These are phyloP conservation scores for Phytopythium helicoides DNA, from an alignment of 352 stramenopile genomes.

Conservation along the genomic window DNA sequence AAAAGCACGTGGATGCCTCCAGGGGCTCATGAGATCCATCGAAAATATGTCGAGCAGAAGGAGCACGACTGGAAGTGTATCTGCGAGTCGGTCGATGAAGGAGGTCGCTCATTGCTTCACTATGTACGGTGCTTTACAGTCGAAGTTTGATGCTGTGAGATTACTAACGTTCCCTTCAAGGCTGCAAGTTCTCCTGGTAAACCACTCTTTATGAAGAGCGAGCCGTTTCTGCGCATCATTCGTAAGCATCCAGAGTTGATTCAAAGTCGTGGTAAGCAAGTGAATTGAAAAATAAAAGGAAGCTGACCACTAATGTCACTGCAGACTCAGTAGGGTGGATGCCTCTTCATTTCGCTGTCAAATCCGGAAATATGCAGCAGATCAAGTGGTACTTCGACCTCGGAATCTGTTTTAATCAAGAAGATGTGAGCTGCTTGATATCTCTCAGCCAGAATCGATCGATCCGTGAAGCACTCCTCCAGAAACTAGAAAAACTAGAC, in stretches of 20 bases:
- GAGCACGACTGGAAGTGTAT: slow-evolving; percentile 30
- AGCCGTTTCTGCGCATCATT: slow-evolving; percentile 25
- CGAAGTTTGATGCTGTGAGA: too few relatives aligned
- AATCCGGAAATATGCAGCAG: slow-evolving; percentile 29
- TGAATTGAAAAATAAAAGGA: neutral
- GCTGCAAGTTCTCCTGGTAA: slow-evolving; percentile 12
- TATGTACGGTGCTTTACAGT: too few relatives aligned
- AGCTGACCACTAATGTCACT: neutral
- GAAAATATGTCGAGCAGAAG: slow-evolving; percentile 14
- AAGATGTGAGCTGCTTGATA: slow-evolving; percentile 35
- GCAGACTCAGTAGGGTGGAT: slow-evolving; percentile 28
- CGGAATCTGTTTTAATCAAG: slow-evolving; percentile 19
- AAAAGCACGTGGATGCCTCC: slow-evolving; percentile 36
- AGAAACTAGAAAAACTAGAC: slow-evolving; percentile 40
- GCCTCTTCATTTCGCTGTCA: slow-evolving; percentile 48
- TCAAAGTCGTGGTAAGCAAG: slow-evolving; percentile 20
- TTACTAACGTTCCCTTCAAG: neutral
- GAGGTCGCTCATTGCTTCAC: slow-evolving; percentile 48
- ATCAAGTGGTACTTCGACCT: slow-evolving; percentile 39
- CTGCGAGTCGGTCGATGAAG: slow-evolving; percentile 27
- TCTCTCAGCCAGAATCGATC: slow-evolving; percentile 16
- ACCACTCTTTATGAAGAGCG: slow-evolving; percentile 14
- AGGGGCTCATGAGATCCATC: slow-evolving; percentile 38
- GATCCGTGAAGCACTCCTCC: slow-evolving; percentile 31
- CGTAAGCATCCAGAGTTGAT: slow-evolving; percentile 20